A percentile compares a stretch with the other conserved stretches of the same genome.
Conservation (phyloP, 345 rosid genomes). For the Murraya koenigii region DNA sequence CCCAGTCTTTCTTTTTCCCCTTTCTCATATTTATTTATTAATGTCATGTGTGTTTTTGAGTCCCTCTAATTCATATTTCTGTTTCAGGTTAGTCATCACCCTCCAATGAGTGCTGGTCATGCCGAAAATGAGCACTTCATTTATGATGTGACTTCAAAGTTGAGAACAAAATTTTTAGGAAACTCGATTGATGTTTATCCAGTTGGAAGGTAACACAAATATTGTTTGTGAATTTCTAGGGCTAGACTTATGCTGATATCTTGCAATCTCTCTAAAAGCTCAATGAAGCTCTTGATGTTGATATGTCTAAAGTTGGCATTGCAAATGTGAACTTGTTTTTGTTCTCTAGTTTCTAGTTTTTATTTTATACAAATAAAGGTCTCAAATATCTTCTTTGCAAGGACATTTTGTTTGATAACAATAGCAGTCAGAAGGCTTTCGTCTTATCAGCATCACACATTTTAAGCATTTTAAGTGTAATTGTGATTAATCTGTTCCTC, state of each 20-base stretch:
- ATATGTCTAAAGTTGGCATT: not conserved
- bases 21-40: not conserved
- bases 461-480: not conserved
- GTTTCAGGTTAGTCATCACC: constrained; percentile 81
- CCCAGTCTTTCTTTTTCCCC: not conserved
- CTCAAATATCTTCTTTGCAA: not conserved
- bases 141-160: constrained; percentile 74
- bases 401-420: not conserved
- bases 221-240: not conserved
- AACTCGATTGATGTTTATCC: constrained; percentile 81
- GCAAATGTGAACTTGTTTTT: not conserved
- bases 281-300: not conserved
- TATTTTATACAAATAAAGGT: not conserved
- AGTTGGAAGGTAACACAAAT: constrained; percentile 55
- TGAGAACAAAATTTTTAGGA: constrained; percentile 76
- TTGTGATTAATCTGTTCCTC: not conserved
- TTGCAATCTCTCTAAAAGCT: not conserved
- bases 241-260: not conserved
- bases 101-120: constrained; percentile 80
- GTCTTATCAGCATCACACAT: not conserved
- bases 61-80: not conserved
- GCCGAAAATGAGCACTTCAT: constrained; percentile 84
- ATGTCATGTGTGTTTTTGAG: not conserved
- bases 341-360: not conserved
- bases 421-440: not conserved